A percentile compares a stretch with the other conserved stretches of the same genome.
These are phyloP conservation scores for Globisporangium acanthophoron DNA, from an alignment of 352 stramenopile genomes.

Conservation along the genomic window DNA sequence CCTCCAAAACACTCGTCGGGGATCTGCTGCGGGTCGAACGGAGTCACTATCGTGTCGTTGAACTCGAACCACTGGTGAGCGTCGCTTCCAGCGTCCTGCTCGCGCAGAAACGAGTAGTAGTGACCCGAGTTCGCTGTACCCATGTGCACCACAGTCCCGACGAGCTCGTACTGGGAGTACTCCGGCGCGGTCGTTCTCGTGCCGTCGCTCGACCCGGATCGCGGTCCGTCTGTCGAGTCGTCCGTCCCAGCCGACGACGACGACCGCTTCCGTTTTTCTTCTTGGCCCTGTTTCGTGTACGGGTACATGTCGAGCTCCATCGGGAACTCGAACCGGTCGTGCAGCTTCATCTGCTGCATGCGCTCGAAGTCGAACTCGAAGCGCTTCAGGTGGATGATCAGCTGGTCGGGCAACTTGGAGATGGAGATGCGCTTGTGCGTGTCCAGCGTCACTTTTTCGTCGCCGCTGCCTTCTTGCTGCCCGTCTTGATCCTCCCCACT, in stretches of 20 bases:
- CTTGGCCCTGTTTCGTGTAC: conserved; percentile 86
- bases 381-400: conserved; percentile 94
- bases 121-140: conserved; percentile 84
- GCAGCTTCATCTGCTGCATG: conserved; percentile 93
- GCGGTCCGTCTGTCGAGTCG: conserved; percentile 5
- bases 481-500: conserved; percentile 18
- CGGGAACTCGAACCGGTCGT: conserved; percentile 93
- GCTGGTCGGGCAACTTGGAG: conserved; percentile 77
- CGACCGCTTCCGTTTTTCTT: conserved; percentile 43
- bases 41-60: conserved; percentile 81
- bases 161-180: conserved; percentile 84
- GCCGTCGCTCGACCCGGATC: conserved; percentile 23
- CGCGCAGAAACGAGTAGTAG: conserved; percentile 87
- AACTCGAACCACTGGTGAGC: conserved; percentile 78
- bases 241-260: conserved; percentile 15
- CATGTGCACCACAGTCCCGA: conserved; percentile 86
- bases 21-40: conserved; percentile 67
- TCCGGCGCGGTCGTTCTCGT: conserved; percentile 37
- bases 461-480: conserved; percentile 15
- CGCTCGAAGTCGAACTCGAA: conserved; percentile 95
- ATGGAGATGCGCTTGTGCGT: conserved; percentile 90
- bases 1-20: conserved; percentile 70
- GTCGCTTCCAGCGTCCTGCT: conserved; percentile 36
- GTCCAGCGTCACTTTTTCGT: conserved; percentile 79
- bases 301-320: conserved; percentile 85